Evolutionary conservation across 495 filamentous ascomycete genomes (phyloP).

Genomic region (Annulohypoxylon moriforme): DNA sequence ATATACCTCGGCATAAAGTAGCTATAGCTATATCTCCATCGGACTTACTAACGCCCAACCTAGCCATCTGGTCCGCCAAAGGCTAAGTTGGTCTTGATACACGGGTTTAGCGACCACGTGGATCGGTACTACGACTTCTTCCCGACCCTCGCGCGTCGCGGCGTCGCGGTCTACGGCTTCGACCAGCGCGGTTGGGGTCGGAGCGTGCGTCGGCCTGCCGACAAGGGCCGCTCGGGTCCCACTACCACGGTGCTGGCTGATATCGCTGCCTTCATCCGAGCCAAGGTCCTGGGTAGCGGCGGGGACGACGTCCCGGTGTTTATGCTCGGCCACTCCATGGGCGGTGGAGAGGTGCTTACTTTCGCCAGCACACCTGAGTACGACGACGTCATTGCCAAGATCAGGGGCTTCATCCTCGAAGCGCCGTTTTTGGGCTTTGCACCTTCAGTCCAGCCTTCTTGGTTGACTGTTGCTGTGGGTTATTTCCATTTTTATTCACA

Average conservation of each 20-base stretch:
- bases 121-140: conserved; percentile 79
- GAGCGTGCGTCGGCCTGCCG: conserved; percentile 56
- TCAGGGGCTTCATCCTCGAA: conserved; percentile 75
- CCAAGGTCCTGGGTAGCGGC: conserved; percentile 48
- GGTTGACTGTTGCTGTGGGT: conserved; percentile 60
- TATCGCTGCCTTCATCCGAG: conserved; percentile 74
- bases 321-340: conserved; percentile 88
- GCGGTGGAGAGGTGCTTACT: conserved; percentile 76
- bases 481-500: background rate
- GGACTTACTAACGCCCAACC: conserved; percentile 4
- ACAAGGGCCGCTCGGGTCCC: conserved; percentile 76
- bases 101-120: conserved; percentile 90
- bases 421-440: conserved; percentile 77
- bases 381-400: conserved; percentile 56
- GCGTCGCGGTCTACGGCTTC: conserved; percentile 77
- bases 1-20: background rate
- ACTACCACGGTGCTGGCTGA: conserved; percentile 78
- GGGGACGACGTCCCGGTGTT: conserved; percentile 70
- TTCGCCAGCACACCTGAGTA: conserved; percentile 56
- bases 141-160: conserved; percentile 70
- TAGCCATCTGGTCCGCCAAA: conserved; percentile 64
- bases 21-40: background rate
- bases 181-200: conserved; percentile 82
- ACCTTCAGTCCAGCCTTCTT: conserved; percentile 67
- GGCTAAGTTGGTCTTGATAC: conserved; percentile 80